Evolutionary conservation across 2,329 filamentous ascomycete genomes (phyloP).

Genomic region (Colletotrichum limetticola): DNA sequence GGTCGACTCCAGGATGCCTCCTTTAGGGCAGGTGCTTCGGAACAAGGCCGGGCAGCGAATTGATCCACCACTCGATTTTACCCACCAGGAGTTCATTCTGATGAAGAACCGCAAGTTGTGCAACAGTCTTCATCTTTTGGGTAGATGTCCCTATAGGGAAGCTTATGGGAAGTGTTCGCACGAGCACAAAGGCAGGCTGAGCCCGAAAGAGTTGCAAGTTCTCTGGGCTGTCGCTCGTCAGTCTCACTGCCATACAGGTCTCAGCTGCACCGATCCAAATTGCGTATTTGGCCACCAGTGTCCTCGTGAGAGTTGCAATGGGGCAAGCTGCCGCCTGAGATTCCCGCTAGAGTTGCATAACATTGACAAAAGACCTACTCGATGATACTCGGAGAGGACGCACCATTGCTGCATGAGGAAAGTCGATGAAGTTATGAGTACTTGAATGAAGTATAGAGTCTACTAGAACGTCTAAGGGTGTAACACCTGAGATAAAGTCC

Average conservation of each 20-base stretch:
- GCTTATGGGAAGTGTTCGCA: slow-evolving; percentile 39
- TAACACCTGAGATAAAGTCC: too few species aligned
- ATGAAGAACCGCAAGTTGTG: slow-evolving; percentile 46
- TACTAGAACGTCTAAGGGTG: too few species aligned
- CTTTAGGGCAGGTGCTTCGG: slow-evolving; percentile 25
- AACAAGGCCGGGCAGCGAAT: slow-evolving; percentile 43
- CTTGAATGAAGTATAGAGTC: too few species aligned
- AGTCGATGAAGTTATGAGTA: too few species aligned
- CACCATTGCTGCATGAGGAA: too few species aligned
- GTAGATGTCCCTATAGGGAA: slow-evolving; percentile 33
- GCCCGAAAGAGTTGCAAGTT: slow-evolving; percentile 37
- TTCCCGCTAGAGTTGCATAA: slow-evolving; percentile 37
- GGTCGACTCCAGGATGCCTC: neutral
- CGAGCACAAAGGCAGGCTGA: slow-evolving; percentile 40
- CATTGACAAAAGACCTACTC: slow-evolving; percentile 28
- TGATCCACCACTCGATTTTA: slow-evolving; percentile 39
- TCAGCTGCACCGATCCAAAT: slow-evolving; percentile 40
- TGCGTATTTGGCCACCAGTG: slow-evolving; percentile 40
- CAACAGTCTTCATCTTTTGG: slow-evolving; percentile 46
- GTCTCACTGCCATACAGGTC: slow-evolving; percentile 40
- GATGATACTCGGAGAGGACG: neutral
- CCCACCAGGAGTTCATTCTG: slow-evolving; percentile 34
- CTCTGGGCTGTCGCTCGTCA: slow-evolving; percentile 45
- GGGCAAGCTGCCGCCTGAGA: slow-evolving; percentile 23
- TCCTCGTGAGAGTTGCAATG: slow-evolving; percentile 28